Conservation (phyloP, 140 eudicot species). For the Flaveria floridana region DNA sequence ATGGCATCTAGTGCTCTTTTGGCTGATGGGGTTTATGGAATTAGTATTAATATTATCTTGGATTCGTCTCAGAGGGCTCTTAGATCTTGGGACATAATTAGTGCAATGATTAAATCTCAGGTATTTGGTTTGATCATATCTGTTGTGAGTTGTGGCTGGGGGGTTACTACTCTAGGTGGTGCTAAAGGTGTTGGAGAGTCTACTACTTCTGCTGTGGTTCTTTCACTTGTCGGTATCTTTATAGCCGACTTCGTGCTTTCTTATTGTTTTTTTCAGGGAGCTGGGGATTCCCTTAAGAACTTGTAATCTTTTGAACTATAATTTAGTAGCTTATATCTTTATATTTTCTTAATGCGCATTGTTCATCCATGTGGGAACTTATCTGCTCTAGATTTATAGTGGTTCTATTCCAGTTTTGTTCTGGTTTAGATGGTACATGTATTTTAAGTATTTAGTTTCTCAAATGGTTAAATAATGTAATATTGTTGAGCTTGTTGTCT, state of each 20-base stretch:
- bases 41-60: conserved; percentile 44
- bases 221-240: conserved; percentile 86
- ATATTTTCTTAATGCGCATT: not conserved
- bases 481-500: no score
- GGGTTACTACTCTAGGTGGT: conserved; percentile 53
- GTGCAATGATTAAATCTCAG: conserved; percentile 68
- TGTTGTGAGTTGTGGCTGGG: conserved; percentile 25
- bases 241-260: conserved; percentile 86
- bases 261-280: conserved; percentile 82
- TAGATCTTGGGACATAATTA: conserved; percentile 70
- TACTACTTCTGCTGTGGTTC: conserved; percentile 89
- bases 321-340: not conserved
- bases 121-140: conserved; percentile 24
- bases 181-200: conserved; percentile 98
- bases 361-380: not conserved
- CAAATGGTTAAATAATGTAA: no score
- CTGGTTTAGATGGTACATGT: no score
- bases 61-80: conserved; percentile 90
- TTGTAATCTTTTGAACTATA: conserved; percentile 31
- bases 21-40: conserved; percentile 77
- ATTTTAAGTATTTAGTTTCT: no score
- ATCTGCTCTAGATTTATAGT: not conserved
- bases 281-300: conserved; percentile 81
- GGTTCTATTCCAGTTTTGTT: no score
- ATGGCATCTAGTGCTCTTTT: conserved; percentile 88